Percentiles rank a stretch among this genome's conserved stretches.
These are phyloP conservation scores for Avicennia marina DNA, from an alignment of 257 asterid species.

Conservation along the genomic window DNA sequence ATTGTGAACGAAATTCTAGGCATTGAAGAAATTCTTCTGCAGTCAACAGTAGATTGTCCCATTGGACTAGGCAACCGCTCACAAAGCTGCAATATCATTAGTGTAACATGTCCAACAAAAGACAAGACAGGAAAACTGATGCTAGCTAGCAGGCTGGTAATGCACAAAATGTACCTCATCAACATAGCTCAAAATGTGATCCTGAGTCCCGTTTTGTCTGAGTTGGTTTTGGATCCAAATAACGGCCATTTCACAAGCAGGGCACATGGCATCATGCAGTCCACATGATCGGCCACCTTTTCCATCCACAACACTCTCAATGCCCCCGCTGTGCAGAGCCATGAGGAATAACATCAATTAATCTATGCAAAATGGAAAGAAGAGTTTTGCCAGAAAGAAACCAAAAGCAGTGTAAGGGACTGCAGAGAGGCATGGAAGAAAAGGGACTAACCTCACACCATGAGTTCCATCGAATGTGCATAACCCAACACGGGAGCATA, in stretches of 20 bases:
- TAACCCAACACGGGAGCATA: slow-evolving; percentile 69
- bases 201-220: slow-evolving; percentile 55
- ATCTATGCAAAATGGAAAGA: no score
- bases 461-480: slow-evolving; percentile 68
- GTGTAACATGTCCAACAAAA: no score
- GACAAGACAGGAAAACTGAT: no score
- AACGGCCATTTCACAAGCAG: slow-evolving; percentile 69
- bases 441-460: slow-evolving; percentile 58
- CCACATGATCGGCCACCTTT: slow-evolving; percentile 30
- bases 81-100: slow-evolving; percentile 57
- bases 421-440: neutral
- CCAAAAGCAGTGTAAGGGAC: neutral
- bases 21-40: slow-evolving; percentile 58
- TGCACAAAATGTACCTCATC: slow-evolving; percentile 44
- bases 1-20: slow-evolving; percentile 80
- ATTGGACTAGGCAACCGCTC: slow-evolving; percentile 73
- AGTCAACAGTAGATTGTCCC: slow-evolving; percentile 76
- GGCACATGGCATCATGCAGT: slow-evolving; percentile 43
- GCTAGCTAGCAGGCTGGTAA: neutral
- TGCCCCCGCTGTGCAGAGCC: slow-evolving; percentile 47
- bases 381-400: neutral
- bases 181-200: slow-evolving; percentile 40
- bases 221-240: slow-evolving; percentile 66
- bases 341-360: neutral
- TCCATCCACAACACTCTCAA: slow-evolving; percentile 47